A percentile compares a stretch with the other conserved stretches of the same genome.
phyloP scores from a whole-genome alignment of 345 rosid genomes.

The Alliaria petiolata region DNA sequence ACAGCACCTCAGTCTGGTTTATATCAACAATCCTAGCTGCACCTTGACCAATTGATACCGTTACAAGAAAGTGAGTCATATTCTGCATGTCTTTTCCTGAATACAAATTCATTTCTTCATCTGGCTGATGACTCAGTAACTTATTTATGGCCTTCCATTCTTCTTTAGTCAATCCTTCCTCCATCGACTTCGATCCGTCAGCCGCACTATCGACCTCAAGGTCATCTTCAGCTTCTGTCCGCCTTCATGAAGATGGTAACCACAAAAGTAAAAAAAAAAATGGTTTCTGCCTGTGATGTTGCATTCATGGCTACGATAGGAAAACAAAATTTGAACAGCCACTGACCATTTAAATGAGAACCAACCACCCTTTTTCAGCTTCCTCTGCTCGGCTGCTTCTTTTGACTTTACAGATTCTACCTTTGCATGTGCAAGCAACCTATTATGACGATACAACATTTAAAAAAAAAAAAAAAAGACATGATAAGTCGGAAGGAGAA shows the following conservation, averaged over 20 bases:
- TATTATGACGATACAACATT: slow-evolving; percentile 31
- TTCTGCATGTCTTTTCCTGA: slow-evolving; percentile 83
- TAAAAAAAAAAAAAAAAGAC: background rate
- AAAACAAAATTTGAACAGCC: background rate
- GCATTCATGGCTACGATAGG: background rate
- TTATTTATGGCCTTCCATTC: slow-evolving; percentile 96
- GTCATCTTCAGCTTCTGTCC: slow-evolving; percentile 40
- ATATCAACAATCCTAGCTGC: slow-evolving; percentile 75
- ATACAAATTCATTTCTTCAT: slow-evolving; percentile 56
- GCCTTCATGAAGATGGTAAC: slow-evolving; percentile 45
- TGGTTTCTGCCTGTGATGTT: background rate
- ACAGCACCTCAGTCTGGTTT: slow-evolving; percentile 69
- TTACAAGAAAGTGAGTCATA: slow-evolving; percentile 70
- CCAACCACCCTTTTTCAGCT: slow-evolving; percentile 78
- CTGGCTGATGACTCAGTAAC: slow-evolving; percentile 85
- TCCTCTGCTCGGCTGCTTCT: slow-evolving; percentile 89
- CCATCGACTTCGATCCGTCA: slow-evolving; percentile 44
- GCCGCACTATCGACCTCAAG: slow-evolving; percentile 39
- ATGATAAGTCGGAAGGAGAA: slow-evolving; percentile 3
- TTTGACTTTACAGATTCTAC: slow-evolving; percentile 86
- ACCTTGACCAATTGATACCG: slow-evolving; percentile 77
- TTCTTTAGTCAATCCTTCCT: slow-evolving; percentile 81
- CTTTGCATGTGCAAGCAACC: slow-evolving; percentile 99
- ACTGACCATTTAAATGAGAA: slow-evolving; percentile 83
- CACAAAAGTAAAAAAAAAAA: slow-evolving; percentile 18